Percentiles rank a stretch among this genome's conserved stretches.
Conservation (phyloP, 495 filamentous ascomycete genomes). For the Corynascus novoguineensis region DNA sequence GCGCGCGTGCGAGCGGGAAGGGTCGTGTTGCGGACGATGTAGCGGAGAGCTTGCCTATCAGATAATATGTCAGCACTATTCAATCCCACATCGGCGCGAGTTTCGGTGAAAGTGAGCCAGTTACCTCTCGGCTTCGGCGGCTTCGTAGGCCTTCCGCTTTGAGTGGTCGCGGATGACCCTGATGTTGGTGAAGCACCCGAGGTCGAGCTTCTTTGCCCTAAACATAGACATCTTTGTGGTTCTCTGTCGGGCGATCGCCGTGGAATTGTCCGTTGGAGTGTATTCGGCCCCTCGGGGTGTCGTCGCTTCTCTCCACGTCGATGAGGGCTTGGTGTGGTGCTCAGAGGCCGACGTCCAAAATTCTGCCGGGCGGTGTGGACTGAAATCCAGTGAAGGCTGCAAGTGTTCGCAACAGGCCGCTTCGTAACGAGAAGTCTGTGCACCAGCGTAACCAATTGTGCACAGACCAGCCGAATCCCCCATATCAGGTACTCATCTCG, state of each 20-base stretch:
- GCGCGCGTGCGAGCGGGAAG: constrained; percentile 75
- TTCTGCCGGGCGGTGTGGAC: constrained; percentile 22
- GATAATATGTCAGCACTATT: neutral
- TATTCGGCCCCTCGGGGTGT: neutral
- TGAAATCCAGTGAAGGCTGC: neutral
- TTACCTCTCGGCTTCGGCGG: constrained; percentile 81
- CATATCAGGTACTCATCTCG: constrained; percentile 23
- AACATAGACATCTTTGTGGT: constrained; percentile 67
- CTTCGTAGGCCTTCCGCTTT: constrained; percentile 86
- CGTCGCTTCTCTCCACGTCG: neutral
- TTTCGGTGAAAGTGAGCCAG: neutral
- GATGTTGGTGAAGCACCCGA: constrained; percentile 79
- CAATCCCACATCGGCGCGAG: neutral
- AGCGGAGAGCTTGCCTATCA: constrained; percentile 89
- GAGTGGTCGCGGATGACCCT: constrained; percentile 85
- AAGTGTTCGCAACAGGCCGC: too few species aligned
- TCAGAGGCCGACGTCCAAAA: neutral
- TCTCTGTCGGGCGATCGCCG: neutral
- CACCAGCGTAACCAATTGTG: constrained; percentile 15
- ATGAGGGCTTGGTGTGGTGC: constrained; percentile 2
- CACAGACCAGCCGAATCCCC: constrained; percentile 17
- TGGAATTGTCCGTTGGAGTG: neutral
- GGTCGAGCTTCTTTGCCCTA: constrained; percentile 77
- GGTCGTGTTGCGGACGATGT: constrained; percentile 85
- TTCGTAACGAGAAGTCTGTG: neutral